Percentiles rank a stretch among this genome's conserved stretches.
These are phyloP conservation scores for Favolaschia claudopus DNA, from an alignment of 768 basidiomycete species.

Conservation along the genomic window DNA sequence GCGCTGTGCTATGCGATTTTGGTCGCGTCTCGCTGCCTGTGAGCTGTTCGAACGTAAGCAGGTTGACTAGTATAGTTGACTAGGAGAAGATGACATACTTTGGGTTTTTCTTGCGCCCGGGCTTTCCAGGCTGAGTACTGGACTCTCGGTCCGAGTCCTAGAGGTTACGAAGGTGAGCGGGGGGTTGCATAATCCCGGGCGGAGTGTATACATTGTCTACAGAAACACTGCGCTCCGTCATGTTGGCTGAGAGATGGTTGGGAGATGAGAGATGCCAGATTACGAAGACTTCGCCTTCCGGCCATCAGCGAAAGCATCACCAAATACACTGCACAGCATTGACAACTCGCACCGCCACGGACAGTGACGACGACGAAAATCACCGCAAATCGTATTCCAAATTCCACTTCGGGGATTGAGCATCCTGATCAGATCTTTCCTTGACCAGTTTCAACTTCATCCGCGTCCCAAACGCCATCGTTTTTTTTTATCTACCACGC, in stretches of 20 bases:
- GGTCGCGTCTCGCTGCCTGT: conserved; percentile 87
- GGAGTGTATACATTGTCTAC: conserved; percentile 59
- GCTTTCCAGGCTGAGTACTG: conserved; percentile 58
- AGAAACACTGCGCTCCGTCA: conserved; percentile 70
- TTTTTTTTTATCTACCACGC: too few relatives aligned
- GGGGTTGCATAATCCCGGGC: neutral
- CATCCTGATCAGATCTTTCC: too few relatives aligned
- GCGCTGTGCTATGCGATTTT: conserved; percentile 91
- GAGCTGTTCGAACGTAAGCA: conserved; percentile 58
- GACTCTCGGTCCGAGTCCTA: conserved; percentile 69
- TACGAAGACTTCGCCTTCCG: too few relatives aligned
- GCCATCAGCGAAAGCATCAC: too few relatives aligned
- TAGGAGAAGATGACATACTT: conserved; percentile 58
- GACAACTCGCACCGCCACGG: too few relatives aligned
- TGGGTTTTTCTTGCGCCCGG: conserved; percentile 90
- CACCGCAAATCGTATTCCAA: too few relatives aligned
- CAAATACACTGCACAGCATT: too few relatives aligned
- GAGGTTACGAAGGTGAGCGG: conserved; percentile 4
- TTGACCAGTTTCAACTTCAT: too few relatives aligned
- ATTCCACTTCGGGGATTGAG: too few relatives aligned
- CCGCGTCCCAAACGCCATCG: too few relatives aligned
- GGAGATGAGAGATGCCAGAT: too few relatives aligned
- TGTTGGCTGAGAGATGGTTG: conserved; percentile 1
- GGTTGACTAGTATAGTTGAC: conserved; percentile 12
- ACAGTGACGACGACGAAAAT: too few relatives aligned